A percentile compares a stretch with the other conserved stretches of the same genome.
phyloP scores from a whole-genome alignment of 768 basidiomycete genomes.

The Phylloporus rhodoxanthus region DNA sequence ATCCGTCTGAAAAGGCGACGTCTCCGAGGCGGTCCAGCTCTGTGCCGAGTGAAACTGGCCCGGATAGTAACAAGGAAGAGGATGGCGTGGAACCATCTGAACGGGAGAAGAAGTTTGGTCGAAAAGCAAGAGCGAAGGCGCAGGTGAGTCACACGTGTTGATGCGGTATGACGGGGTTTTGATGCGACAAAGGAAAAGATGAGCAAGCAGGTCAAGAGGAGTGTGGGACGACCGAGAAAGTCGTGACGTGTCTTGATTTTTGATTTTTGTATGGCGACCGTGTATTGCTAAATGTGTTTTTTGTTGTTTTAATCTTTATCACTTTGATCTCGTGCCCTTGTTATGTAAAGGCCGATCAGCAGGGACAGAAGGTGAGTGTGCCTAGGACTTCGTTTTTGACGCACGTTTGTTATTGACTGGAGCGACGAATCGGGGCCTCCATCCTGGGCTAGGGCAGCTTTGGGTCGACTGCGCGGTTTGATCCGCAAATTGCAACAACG shows the following conservation, averaged over 20 bases:
- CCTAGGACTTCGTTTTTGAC: neutral
- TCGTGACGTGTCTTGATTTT: neutral
- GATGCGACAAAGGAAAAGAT: slow-evolving; percentile 27
- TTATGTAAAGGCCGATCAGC: neutral
- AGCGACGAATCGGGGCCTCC: no score
- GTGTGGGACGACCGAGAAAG: slow-evolving; percentile 19
- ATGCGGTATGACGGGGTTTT: neutral
- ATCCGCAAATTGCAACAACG: neutral
- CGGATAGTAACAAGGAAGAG: slow-evolving; percentile 26
- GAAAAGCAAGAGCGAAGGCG: slow-evolving; percentile 36
- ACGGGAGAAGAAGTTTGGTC: slow-evolving; percentile 33
- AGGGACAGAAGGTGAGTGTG: neutral
- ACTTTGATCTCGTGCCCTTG: neutral
- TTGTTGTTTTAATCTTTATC: neutral
- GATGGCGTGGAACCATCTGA: slow-evolving; percentile 25
- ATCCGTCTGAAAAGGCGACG: slow-evolving; percentile 35
- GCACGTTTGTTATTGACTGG: neutral
- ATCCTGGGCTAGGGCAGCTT: no score
- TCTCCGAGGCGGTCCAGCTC: slow-evolving; percentile 26
- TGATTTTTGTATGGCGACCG: neutral
- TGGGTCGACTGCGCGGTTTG: neutral
- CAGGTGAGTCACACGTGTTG: slow-evolving; percentile 28
- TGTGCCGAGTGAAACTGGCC: slow-evolving; percentile 36
- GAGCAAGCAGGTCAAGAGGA: slow-evolving; percentile 22
- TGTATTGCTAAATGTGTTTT: neutral